phyloP scores from a whole-genome alignment of 306 rosid genomes.

The Citrullus mucosospermus region DNA sequence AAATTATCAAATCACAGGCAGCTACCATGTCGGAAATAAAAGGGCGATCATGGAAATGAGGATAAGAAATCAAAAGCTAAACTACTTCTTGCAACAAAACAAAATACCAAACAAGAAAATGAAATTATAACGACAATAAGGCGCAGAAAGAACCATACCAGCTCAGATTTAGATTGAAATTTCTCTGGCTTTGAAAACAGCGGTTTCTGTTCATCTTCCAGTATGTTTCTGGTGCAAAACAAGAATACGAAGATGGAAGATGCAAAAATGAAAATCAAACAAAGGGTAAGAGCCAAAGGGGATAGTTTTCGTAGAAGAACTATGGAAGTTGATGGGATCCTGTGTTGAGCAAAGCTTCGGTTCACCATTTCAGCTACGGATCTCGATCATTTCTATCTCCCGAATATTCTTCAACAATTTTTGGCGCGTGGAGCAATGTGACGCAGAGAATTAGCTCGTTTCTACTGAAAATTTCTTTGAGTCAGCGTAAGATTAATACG shows the following conservation, averaged over 20 bases:
- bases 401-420: neutral
- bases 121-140: neutral
- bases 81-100: neutral
- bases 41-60: neutral
- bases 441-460: neutral
- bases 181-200: slow-evolving; percentile 13
- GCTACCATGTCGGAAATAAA: neutral
- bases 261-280: slow-evolving; percentile 30
- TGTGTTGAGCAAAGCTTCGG: slow-evolving; percentile 21
- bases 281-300: slow-evolving; percentile 26
- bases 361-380: slow-evolving; percentile 35
- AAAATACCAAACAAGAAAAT: neutral
- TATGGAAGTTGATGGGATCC: slow-evolving; percentile 17
- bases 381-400: neutral
- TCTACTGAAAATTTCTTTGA: neutral
- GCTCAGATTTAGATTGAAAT: slow-evolving; percentile 23
- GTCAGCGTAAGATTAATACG: neutral
- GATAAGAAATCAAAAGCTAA: neutral
- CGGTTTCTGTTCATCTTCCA: slow-evolving; percentile 22
- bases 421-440: neutral
- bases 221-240: slow-evolving; percentile 29
- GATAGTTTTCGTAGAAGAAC: slow-evolving; percentile 29
- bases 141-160: slow-evolving; percentile 18
- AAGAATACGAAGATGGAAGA: slow-evolving; percentile 46
- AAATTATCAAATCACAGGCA: neutral